Evolutionary conservation across 2,329 filamentous ascomycete genomes (phyloP).

Genomic region (Pestalotiopsis sp.): DNA sequence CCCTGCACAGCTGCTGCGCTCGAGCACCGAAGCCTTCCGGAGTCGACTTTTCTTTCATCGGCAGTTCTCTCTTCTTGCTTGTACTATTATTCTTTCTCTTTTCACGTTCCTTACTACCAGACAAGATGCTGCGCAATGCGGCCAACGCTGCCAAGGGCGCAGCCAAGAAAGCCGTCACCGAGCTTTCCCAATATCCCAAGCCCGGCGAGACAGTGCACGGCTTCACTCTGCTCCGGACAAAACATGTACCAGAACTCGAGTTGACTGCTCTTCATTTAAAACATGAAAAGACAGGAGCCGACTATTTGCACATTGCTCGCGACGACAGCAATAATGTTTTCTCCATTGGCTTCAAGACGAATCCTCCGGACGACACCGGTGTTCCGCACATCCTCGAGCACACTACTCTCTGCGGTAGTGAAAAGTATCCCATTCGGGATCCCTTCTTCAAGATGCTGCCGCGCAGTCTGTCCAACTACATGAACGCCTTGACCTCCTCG

Average conservation of each 20-base stretch:
- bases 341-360: conserved; percentile 98
- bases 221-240: conserved; percentile 86
- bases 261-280: conserved; percentile 87
- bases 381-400: conserved; percentile 98
- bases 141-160: conserved; percentile 49
- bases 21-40: background rate
- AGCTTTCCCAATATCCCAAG: conserved; percentile 74
- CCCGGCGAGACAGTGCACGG: conserved; percentile 88
- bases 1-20: background rate
- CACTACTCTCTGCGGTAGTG: conserved; percentile 91
- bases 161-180: conserved; percentile 69
- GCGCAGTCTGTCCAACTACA: conserved; percentile 97
- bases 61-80: background rate
- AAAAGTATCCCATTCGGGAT: conserved; percentile 97
- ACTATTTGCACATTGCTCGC: conserved; percentile 92
- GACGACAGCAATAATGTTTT: conserved; percentile 99
- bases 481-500: conserved; percentile 97
- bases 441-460: conserved; percentile 99
- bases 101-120: background rate
- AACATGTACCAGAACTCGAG: conserved; percentile 93
- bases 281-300: conserved; percentile 93
- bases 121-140: conserved; percentile 43
- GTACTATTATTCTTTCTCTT: background rate
- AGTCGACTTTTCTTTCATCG: background rate
- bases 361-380: conserved; percentile 93